Evolutionary conservation across 2,329 filamentous ascomycete genomes (phyloP).

Genomic region (Blastomyces gilchristii): DNA sequence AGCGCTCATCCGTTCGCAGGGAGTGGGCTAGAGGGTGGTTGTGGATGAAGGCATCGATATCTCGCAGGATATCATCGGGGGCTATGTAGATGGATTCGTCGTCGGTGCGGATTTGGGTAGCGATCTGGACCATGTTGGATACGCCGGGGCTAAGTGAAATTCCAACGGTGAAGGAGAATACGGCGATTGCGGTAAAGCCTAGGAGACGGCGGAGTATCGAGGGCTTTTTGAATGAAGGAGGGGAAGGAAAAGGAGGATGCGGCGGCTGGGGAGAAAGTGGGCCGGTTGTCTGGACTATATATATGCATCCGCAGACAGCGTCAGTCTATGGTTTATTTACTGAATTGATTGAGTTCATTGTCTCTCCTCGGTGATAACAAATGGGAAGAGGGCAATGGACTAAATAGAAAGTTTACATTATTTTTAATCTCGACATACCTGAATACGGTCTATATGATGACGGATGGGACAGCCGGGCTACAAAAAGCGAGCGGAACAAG

Average conservation of each 20-base stretch:
- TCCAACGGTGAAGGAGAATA: conserved; percentile 27
- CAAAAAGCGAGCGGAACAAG: not conserved
- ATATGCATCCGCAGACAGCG: not conserved
- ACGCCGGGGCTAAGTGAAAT: conserved; percentile 21
- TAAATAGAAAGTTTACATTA: not conserved
- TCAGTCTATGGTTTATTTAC: not conserved
- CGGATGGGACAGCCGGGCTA: not conserved
- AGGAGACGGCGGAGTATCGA: conserved; percentile 27
- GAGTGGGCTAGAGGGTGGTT: conserved; percentile 62
- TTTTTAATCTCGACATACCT: not conserved
- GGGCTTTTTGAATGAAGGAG: conserved; percentile 5
- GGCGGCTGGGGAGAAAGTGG: not conserved
- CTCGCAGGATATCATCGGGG: conserved; percentile 41
- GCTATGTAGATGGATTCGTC: conserved; percentile 62
- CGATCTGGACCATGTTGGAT: conserved; percentile 26
- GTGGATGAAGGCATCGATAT: conserved; percentile 64
- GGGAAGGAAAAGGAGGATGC: not conserved
- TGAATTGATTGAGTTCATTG: not conserved
- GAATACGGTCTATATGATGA: not conserved
- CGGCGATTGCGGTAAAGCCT: conserved; percentile 29
- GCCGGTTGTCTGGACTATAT: conserved; percentile 8
- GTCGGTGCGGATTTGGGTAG: conserved; percentile 48
- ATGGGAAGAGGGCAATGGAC: not conserved
- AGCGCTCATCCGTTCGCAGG: conserved; percentile 56
- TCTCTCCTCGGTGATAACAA: too few species aligned